phyloP scores from a whole-genome alignment of 805 yeast genomes.

The Candida palmyrensis region DNA sequence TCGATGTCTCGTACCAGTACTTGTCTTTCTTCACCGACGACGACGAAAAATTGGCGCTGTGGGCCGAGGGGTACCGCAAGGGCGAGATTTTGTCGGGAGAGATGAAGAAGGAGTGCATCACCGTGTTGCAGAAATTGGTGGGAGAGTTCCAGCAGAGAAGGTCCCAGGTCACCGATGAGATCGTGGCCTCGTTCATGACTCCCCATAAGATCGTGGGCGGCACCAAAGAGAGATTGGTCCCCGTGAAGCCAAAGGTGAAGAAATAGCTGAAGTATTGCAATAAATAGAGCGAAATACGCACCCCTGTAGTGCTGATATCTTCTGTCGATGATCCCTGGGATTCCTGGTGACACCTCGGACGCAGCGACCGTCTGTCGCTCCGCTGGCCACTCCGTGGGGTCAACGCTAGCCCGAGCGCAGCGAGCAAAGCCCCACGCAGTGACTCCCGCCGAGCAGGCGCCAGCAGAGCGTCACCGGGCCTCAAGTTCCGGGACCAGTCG shows the following conservation, averaged over 20 bases:
- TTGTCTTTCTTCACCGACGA: slow-evolving; percentile 85
- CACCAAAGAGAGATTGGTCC: slow-evolving; percentile 64
- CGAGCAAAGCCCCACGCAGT: no score
- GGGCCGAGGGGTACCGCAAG: slow-evolving; percentile 59
- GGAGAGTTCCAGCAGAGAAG: slow-evolving; percentile 78
- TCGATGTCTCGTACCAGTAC: slow-evolving; percentile 94
- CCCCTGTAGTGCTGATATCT: no score
- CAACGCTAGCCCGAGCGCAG: no score
- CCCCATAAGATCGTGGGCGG: slow-evolving; percentile 82
- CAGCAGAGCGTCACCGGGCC: no score
- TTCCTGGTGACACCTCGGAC: no score
- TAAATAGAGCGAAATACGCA: no score
- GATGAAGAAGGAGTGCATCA: slow-evolving; percentile 83
- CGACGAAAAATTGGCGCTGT: slow-evolving; percentile 65
- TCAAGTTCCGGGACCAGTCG: no score
- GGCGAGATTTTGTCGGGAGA: slow-evolving; percentile 92
- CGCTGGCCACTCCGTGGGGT: no score
- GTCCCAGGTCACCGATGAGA: slow-evolving; percentile 54
- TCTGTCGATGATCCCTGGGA: no score
- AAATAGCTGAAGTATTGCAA: no score
- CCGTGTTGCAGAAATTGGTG: slow-evolving; percentile 74
- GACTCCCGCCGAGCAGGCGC: no score
- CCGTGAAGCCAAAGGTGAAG: slow-evolving; percentile 49
- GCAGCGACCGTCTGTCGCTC: no score
- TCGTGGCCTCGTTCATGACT: slow-evolving; percentile 67